Evolutionary conservation across 768 basidiomycete species (phyloP).

Genomic region (Pleurotus pulmonarius): DNA sequence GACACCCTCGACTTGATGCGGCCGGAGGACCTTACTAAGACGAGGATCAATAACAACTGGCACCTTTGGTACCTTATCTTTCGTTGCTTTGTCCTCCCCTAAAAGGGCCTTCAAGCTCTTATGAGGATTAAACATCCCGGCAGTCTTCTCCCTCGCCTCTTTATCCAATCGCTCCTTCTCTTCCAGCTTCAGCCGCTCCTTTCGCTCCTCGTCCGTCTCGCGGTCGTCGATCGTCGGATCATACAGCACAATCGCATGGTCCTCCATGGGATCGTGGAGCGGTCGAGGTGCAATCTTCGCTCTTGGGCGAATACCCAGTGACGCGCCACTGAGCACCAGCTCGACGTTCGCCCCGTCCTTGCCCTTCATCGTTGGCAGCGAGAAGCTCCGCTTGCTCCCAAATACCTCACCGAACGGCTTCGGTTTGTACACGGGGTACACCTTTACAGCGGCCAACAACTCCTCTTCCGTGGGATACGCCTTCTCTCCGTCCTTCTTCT

Average conservation of each 20-base stretch:
- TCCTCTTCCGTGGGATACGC: conserved; percentile 61
- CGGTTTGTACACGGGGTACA: conserved; percentile 77
- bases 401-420: conserved; percentile 65
- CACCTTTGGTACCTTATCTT: conserved; percentile 69
- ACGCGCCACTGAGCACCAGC: conserved; percentile 57
- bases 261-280: conserved; percentile 95
- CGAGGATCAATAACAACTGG: conserved; percentile 96
- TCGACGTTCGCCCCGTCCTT: conserved; percentile 63
- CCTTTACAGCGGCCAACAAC: conserved; percentile 58
- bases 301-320: conserved; percentile 83
- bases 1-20: conserved; percentile 98
- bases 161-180: conserved; percentile 57
- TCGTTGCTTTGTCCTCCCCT: conserved; percentile 68
- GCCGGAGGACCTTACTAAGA: conserved; percentile 82
- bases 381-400: conserved; percentile 54
- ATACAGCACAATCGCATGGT: conserved; percentile 95
- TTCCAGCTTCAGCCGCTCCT: conserved; percentile 71
- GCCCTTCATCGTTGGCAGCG: conserved; percentile 77
- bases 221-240: conserved; percentile 94
- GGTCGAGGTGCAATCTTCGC: conserved; percentile 84
- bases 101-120: conserved; percentile 81
- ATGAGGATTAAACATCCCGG: conserved; percentile 82
- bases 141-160: conserved; percentile 67
- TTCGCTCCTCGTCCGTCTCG: conserved; percentile 85
- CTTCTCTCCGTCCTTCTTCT: conserved; percentile 53